A percentile compares a stretch with the other conserved stretches of the same genome.
Conservation (phyloP, 2,329 filamentous ascomycete genomes). For the Hymenoscyphus scutula region DNA sequence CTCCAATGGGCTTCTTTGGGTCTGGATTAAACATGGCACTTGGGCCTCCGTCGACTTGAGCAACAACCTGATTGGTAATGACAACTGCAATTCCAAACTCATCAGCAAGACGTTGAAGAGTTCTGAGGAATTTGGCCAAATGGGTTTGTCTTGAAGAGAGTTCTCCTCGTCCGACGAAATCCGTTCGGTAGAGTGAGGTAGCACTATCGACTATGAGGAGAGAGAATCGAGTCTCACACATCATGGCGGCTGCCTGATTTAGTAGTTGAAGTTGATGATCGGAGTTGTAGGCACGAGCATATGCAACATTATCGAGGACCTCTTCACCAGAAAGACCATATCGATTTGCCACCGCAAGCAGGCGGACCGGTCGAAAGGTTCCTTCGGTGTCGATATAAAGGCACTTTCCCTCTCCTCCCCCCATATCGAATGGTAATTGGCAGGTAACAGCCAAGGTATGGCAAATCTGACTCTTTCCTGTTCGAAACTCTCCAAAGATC, state of each 20-base stretch:
- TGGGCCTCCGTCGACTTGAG: conserved; percentile 94
- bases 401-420: conserved; percentile 96
- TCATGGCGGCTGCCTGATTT: conserved; percentile 95
- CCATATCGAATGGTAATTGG: conserved; percentile 97
- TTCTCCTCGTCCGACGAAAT: conserved; percentile 95
- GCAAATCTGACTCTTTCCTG: conserved; percentile 97
- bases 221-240: conserved; percentile 98
- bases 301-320: conserved; percentile 96
- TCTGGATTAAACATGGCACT: conserved; percentile 99
- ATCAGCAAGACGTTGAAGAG: conserved; percentile 72
- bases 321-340: conserved; percentile 96
- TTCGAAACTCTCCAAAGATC: conserved; percentile 96
- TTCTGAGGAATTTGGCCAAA: conserved; percentile 84
- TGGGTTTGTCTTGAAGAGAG: conserved; percentile 90
- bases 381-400: conserved; percentile 98
- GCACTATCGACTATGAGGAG: conserved; percentile 94
- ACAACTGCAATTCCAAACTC: conserved; percentile 96
- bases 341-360: conserved; percentile 87
- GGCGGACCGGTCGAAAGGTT: conserved; percentile 88
- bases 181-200: conserved; percentile 91
- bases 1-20: conserved; percentile 97
- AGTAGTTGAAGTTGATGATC: conserved; percentile 95
- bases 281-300: conserved; percentile 96
- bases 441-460: conserved; percentile 98
- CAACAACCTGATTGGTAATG: conserved; percentile 98